Conservation (phyloP, 2,329 filamentous ascomycete species). For the Apiospora hydei region DNA sequence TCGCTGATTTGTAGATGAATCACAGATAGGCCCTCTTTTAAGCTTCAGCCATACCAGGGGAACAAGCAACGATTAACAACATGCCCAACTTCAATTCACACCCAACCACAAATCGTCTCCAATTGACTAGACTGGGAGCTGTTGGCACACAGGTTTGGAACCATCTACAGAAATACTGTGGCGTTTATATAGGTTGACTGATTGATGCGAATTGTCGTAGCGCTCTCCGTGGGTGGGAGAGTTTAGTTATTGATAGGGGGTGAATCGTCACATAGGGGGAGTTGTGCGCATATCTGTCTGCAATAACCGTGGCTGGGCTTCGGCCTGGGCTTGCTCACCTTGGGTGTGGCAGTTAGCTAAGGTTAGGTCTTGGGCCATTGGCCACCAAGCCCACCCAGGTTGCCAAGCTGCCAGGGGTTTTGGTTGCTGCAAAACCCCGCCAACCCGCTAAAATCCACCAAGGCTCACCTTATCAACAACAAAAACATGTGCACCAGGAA, state of each 20-base stretch:
- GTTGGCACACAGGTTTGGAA: not conserved
- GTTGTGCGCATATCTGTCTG: not conserved
- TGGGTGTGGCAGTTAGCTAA: not conserved
- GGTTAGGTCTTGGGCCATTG: not conserved
- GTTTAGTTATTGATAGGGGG: not conserved
- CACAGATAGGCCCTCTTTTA: not conserved
- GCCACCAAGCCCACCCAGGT: too few species aligned
- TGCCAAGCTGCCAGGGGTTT: not conserved
- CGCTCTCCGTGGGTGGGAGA: not conserved
- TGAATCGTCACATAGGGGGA: not conserved
- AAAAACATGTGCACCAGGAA: not conserved
- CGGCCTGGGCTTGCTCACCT: not conserved
- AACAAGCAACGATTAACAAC: not conserved
- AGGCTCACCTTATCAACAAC: not conserved
- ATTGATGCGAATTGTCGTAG: not conserved
- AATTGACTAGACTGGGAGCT: not conserved
- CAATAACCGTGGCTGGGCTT: not conserved
- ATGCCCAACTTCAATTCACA: not conserved
- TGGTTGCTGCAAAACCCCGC: slow-evolving; percentile 5
- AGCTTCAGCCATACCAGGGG: not conserved
- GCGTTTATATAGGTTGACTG: too few species aligned
- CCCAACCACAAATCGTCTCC: not conserved
- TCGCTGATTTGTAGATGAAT: not conserved
- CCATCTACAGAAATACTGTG: not conserved
- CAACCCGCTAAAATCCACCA: slow-evolving; percentile 1